phyloP scores from a whole-genome alignment of 139 green algal genomes.

The Tetraselmis striata region DNA sequence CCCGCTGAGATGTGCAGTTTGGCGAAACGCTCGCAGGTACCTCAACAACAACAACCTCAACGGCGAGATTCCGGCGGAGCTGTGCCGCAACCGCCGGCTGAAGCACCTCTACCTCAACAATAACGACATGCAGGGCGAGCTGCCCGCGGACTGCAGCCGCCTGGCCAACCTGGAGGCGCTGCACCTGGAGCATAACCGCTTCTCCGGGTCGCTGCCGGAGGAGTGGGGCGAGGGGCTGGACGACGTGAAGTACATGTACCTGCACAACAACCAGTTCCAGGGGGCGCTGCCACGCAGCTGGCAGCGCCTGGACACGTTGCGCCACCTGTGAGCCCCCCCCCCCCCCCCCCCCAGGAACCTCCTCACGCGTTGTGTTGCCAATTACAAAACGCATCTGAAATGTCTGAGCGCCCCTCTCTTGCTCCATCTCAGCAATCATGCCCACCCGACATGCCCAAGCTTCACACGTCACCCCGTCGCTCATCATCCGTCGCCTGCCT shows the following conservation, averaged over 20 bases:
- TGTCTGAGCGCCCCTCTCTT: too few relatives aligned
- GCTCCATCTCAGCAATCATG: too few relatives aligned
- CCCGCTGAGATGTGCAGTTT: too few relatives aligned
- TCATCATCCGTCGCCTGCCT: too few relatives aligned
- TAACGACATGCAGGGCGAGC: not conserved
- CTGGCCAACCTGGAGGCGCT: not conserved
- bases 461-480: too few relatives aligned
- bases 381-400: too few relatives aligned
- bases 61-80: not conserved
- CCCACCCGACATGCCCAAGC: too few relatives aligned
- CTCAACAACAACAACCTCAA: not conserved
- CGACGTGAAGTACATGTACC: not conserved
- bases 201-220: not conserved
- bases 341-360: too few relatives aligned
- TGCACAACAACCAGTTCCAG: not conserved
- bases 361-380: too few relatives aligned
- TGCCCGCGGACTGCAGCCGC: not conserved
- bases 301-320: not conserved
- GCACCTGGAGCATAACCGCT: not conserved
- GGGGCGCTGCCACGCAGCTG: not conserved
- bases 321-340: too few relatives aligned
- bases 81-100: not conserved
- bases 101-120: not conserved
- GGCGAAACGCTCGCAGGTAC: too few relatives aligned
- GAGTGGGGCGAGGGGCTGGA: not conserved